Evolutionary conservation across 371 early-diverging fungal genomes (phyloP), one percentile per base, ranked within the genome.

Genomic region (Cokeromyces recurvatus): DNA sequence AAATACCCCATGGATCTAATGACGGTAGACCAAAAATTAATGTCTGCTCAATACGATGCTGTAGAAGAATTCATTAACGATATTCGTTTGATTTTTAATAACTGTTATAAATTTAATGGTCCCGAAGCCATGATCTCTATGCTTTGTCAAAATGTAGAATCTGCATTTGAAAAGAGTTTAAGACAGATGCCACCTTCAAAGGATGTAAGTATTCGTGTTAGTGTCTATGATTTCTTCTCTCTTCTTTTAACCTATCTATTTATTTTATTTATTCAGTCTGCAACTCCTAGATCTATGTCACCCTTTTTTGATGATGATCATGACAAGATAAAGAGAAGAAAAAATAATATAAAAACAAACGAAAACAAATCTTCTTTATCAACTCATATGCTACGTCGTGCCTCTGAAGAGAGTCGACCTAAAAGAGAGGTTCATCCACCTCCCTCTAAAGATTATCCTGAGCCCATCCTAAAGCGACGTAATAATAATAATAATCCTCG

Each of bases 1-100:
- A 94, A 91, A 61, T 57, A 80, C 22, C 99, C 99, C 0, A 99
- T 99, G 98, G 99, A 99, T 58, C 67, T 99, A 6, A 84, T 87
- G 9, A 99, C 99, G 0, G 86, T 97, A 15, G 91, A 91, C 50
- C 70, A 71, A 37, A 95, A 95, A 65, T 67, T 99, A 6, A 90
- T 90, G 46, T 47, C 49, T 15, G 75, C 78, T 20, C 77, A 82
- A 36, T 94, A 94, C 53, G 64, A 64, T 9, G 66, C 52, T 24
- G 75, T 80, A 0, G 74, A 79, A 19, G 87, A 87, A 31, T 88
- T 93, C 48, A 77, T 84, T 31, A 77, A 67, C 22, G 94, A 94
- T 57, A 71, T 91, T 32, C 72, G 84, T n/a, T 54, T 87, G 20
- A 87, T 92, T 31, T 82, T 94, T 55, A 66, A 74, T 40, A 98